A percentile compares a stretch with the other conserved stretches of the same genome.
Conservation (phyloP, 768 basidiomycete species). For the Neoboletus brunneissimus region DNA sequence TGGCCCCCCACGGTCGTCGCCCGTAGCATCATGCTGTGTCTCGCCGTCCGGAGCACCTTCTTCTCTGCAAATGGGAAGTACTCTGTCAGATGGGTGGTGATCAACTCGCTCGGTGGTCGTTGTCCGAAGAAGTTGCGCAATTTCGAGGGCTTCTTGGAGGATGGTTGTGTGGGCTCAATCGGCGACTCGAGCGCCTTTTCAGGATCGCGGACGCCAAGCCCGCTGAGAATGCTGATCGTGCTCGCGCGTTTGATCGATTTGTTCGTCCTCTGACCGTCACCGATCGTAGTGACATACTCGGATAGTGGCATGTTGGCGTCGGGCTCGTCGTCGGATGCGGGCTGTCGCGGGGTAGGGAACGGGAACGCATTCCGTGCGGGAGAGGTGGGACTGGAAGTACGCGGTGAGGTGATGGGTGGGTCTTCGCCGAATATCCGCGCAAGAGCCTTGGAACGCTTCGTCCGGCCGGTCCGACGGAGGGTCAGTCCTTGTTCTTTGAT, state of each 20-base stretch:
- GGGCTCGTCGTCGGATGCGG: slow-evolving; percentile 36
- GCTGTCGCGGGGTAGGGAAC: slow-evolving; percentile 9
- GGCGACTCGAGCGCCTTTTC: slow-evolving; percentile 61
- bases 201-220: slow-evolving; percentile 82
- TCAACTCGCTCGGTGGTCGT: slow-evolving; percentile 94
- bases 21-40: slow-evolving; percentile 81
- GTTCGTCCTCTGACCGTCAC: slow-evolving; percentile 25
- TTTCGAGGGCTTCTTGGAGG: slow-evolving; percentile 55
- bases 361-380: slow-evolving; percentile 21
- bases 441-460: slow-evolving; percentile 42
- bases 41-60: slow-evolving; percentile 83
- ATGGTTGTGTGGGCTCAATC: slow-evolving; percentile 45
- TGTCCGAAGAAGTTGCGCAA: slow-evolving; percentile 97
- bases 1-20: slow-evolving; percentile 41
- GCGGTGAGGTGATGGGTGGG: slow-evolving; percentile 28
- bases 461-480: slow-evolving; percentile 54
- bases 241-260: slow-evolving; percentile 75
- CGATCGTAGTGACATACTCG: slow-evolving; percentile 29
- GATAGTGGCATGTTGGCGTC: slow-evolving; percentile 34
- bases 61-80: slow-evolving; percentile 95
- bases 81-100: slow-evolving; percentile 89
- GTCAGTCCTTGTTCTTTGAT: slow-evolving; percentile 77
- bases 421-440: slow-evolving; percentile 49
- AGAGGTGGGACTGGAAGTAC: slow-evolving; percentile 37
- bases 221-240: slow-evolving; percentile 90